These are phyloP conservation scores for Pisolithus marmoratus DNA, from an alignment of 768 basidiomycete species.

Conservation along the genomic window DNA sequence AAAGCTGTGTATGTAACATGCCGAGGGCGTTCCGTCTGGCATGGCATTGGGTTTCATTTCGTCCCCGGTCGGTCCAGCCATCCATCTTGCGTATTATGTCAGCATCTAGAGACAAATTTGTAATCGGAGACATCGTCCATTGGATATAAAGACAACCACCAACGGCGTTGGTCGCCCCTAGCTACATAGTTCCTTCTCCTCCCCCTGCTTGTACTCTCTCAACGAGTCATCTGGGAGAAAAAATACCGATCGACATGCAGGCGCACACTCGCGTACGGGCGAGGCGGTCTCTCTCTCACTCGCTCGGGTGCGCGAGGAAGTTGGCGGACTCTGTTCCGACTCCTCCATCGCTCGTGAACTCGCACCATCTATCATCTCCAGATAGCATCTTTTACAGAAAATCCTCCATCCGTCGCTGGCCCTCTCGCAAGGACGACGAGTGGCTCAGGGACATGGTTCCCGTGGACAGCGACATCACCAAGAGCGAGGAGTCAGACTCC, in stretches of 20 bases:
- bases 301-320: conserved; percentile 1
- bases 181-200: too few relatives aligned
- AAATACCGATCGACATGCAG: neutral
- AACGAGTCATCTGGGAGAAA: conserved; percentile 6
- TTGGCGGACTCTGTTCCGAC: conserved; percentile 41
- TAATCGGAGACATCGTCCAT: too few relatives aligned
- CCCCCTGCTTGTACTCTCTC: too few relatives aligned
- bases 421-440: conserved; percentile 47
- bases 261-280: neutral
- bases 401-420: conserved; percentile 27
- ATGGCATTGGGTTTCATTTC: too few relatives aligned
- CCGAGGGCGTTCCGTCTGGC: too few relatives aligned
- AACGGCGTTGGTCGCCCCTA: too few relatives aligned
- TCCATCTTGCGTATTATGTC: too few relatives aligned
- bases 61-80: too few relatives aligned
- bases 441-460: conserved; percentile 67
- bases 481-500: conserved; percentile 9
- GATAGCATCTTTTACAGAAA: conserved; percentile 43
- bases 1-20: too few relatives aligned
- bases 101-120: too few relatives aligned
- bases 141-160: too few relatives aligned
- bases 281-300: conserved; percentile 13
- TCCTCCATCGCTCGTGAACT: conserved; percentile 52
- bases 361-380: conserved; percentile 49
- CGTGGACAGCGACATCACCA: conserved; percentile 5